Conservation (phyloP, 2,329 filamentous ascomycete species). For the Ophiostoma australiae region DNA sequence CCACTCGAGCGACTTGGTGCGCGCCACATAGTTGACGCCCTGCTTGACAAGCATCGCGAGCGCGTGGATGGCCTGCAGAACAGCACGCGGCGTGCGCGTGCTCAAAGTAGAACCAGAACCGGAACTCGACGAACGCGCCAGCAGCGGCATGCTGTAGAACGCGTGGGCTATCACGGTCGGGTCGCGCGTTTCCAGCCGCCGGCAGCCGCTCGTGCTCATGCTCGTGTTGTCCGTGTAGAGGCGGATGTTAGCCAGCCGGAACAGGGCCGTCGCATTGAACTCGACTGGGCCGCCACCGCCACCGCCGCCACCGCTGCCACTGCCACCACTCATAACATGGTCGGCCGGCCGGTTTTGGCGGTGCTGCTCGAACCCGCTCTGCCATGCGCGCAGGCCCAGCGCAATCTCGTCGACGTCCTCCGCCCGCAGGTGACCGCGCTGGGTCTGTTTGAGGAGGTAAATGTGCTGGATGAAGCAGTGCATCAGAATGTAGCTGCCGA, state of each 20-base stretch:
- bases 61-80: conserved; percentile 60
- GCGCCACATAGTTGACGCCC: conserved; percentile 58
- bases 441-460: conserved; percentile 61
- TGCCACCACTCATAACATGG: conserved; percentile 29
- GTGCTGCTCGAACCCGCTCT: conserved; percentile 53
- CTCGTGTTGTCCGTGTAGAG: conserved; percentile 56
- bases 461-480: conserved; percentile 69
- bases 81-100: conserved; percentile 54
- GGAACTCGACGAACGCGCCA: conserved; percentile 46
- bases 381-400: conserved; percentile 54
- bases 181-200: conserved; percentile 61
- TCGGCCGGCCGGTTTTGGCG: conserved; percentile 43
- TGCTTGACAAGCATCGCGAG: conserved; percentile 62
- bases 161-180: conserved; percentile 56
- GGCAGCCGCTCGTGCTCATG: conserved; percentile 44
- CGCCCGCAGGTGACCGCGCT: conserved; percentile 42
- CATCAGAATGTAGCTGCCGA: conserved; percentile 67
- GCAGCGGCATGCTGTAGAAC: conserved; percentile 53
- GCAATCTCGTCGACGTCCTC: conserved; percentile 55
- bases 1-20: conserved; percentile 58
- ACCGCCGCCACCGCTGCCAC: not conserved
- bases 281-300: conserved; percentile 54
- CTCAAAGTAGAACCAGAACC: conserved; percentile 39
- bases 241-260: conserved; percentile 58
- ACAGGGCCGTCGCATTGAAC: conserved; percentile 59